Evolutionary conservation across 768 basidiomycete species (phyloP), one percentile per base, ranked within the genome.

Genomic region (Cystofilobasidium macerans): DNA sequence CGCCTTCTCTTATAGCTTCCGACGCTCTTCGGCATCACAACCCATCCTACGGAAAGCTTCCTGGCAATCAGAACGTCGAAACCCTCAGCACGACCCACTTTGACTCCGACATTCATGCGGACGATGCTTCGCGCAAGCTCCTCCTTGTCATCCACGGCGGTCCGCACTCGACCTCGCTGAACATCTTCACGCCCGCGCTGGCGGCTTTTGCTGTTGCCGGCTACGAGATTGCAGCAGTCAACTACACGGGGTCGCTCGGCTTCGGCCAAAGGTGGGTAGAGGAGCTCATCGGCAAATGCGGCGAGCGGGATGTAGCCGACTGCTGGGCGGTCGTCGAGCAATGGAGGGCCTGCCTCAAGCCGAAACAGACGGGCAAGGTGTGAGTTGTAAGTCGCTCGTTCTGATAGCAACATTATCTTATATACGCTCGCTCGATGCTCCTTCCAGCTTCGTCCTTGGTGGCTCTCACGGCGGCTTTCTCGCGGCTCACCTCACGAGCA

Each of bases 191-290:
- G 4, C 74, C 84, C 0, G 62, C 70, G 16, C 75, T 72, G 0
- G 78, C 78, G 0, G 81, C 81, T 0, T 74, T 82, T 18, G 58
- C 28, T 0, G 38, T n/a, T 1, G 24, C 43, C 42, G 58, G 70
- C 84, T 86, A 84, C 70, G 83, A 82, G 0, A 64, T 86, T 9
- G 83, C 82, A 1, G 67, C 81, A 14, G 82, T 83, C 0, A 86
- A 86, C 72, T 87, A 87, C 71, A 84, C 82, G 0, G 86, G 86
- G 0, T 84, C 84, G 0, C 74, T 80, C 36, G 86, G 86, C 3
- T 86, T 78, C 64, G 86, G 86, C 0, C 82, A 87, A 68, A 77
- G 73, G n/a, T 79, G 79, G n/a, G 76, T 86, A 38, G 80, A 79
- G 57, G 76, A 75, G 3, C 75, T 88, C 16, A 67, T 84, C 0